A percentile compares a stretch with the other conserved stretches of the same genome.
These are phyloP conservation scores for Fusarium sp. DNA, from an alignment of 2,329 filamentous ascomycete genomes.

Conservation along the genomic window DNA sequence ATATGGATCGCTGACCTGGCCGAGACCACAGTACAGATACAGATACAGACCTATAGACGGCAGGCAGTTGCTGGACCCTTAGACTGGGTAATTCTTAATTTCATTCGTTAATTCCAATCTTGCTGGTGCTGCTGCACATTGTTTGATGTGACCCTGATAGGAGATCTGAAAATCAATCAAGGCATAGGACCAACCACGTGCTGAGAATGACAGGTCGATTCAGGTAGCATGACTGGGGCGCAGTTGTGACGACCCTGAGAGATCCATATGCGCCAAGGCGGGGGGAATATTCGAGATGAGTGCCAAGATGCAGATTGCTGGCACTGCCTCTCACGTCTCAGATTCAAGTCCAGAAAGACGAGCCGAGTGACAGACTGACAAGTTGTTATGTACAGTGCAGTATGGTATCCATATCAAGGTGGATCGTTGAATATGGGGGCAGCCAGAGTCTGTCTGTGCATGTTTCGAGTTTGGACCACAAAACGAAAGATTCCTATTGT, in stretches of 20 bases:
- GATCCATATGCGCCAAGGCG: slow-evolving; percentile 25
- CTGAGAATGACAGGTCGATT: slow-evolving; percentile 27
- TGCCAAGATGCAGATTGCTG: slow-evolving; percentile 26
- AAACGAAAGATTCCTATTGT: not conserved
- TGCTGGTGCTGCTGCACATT: not conserved
- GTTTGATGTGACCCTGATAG: not conserved
- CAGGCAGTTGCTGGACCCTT: slow-evolving; percentile 32
- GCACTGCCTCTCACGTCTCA: slow-evolving; percentile 17
- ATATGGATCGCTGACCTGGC: slow-evolving; percentile 26
- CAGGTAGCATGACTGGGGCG: slow-evolving; percentile 24
- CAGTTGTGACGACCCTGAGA: slow-evolving; percentile 24
- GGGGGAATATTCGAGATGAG: slow-evolving; percentile 9
- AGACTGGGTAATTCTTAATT: slow-evolving; percentile 28
- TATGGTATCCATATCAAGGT: not conserved
- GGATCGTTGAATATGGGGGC: not conserved
- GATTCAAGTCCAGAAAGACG: slow-evolving; percentile 1
- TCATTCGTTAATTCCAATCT: slow-evolving; percentile 13
- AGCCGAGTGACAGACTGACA: slow-evolving; percentile 2
- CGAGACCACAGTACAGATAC: slow-evolving; percentile 8
- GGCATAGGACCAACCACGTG: slow-evolving; percentile 20
- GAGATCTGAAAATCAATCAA: slow-evolving; percentile 7
- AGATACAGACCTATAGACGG: not conserved
- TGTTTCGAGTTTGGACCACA: not conserved
- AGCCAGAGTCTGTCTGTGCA: slow-evolving; percentile 1
- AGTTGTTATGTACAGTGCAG: not conserved